Evolutionary conservation across 2,329 filamentous ascomycete species (phyloP).

Genomic region (Ceratocystis diversiconidia): DNA sequence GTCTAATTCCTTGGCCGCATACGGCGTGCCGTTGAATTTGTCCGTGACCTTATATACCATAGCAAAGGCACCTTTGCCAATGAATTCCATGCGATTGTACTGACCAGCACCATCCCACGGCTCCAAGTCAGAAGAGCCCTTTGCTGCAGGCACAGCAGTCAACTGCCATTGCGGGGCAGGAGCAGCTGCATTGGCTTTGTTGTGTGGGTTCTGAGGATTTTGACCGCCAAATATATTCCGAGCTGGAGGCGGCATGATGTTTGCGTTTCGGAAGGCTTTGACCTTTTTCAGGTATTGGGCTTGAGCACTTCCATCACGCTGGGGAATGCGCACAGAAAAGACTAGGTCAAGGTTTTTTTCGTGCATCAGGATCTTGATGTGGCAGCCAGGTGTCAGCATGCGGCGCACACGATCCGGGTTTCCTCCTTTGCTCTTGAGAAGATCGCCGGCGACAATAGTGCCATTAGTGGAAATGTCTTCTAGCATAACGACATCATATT

Average conservation of each 20-base stretch:
- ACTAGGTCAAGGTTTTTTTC: conserved; percentile 45
- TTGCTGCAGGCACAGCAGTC: conserved; percentile 22
- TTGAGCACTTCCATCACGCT: conserved; percentile 51
- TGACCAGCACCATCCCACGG: conserved; percentile 65
- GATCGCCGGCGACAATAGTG: conserved; percentile 63
- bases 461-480: conserved; percentile 95
- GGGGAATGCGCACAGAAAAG: conserved; percentile 77
- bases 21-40: conserved; percentile 68
- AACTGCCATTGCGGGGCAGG: background rate
- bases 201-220: background rate
- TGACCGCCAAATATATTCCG: conserved; percentile 8
- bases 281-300: conserved; percentile 56
- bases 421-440: conserved; percentile 38
- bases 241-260: conserved; percentile 10
- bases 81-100: conserved; percentile 69
- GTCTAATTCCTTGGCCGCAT: conserved; percentile 87
- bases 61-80: conserved; percentile 91
- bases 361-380: conserved; percentile 53
- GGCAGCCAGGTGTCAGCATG: conserved; percentile 57
- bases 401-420: conserved; percentile 31
- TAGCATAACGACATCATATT: conserved; percentile 76
- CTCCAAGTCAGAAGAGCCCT: conserved; percentile 28
- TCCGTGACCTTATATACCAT: conserved; percentile 82
- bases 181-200: background rate
- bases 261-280: conserved; percentile 38